Conservation (phyloP, 768 basidiomycete species). For the Phylloporus arenicola region DNA sequence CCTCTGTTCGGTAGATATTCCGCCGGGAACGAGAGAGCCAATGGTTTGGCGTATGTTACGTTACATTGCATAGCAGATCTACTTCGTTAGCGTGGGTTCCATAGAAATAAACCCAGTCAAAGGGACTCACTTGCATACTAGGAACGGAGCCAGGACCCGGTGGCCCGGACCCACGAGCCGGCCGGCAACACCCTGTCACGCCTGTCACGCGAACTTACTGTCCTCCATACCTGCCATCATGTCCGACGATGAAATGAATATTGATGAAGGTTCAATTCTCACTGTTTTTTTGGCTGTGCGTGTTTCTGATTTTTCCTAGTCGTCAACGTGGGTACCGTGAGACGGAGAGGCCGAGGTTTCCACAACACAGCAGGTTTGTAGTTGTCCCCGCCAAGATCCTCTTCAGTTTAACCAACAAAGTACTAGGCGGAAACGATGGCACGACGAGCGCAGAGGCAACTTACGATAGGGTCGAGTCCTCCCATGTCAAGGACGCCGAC, state of each 20-base stretch:
- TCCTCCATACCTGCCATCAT: slow-evolving; percentile 43
- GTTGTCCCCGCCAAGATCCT: slow-evolving; percentile 7
- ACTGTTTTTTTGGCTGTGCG: not conserved
- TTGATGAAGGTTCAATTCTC: slow-evolving; percentile 65
- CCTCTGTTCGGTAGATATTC: slow-evolving; percentile 9
- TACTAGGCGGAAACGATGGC: slow-evolving; percentile 57
- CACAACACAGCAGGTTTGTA: slow-evolving; percentile 58
- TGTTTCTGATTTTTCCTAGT: slow-evolving; percentile 31
- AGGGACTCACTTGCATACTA: not conserved
- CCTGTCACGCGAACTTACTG: slow-evolving; percentile 14
- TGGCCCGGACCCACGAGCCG: not conserved
- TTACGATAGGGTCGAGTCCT: slow-evolving; percentile 76
- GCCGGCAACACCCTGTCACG: slow-evolving; percentile 18
- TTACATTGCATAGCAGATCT: slow-evolving; percentile 14
- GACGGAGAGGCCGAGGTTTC: slow-evolving; percentile 82
- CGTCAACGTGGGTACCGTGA: slow-evolving; percentile 60
- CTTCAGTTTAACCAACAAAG: slow-evolving; percentile 7
- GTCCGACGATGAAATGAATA: slow-evolving; percentile 93
- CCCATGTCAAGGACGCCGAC: slow-evolving; percentile 59
- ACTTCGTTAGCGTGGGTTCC: not conserved
- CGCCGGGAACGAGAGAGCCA: not conserved
- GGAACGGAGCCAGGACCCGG: not conserved
- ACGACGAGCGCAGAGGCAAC: slow-evolving; percentile 58
- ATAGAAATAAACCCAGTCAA: not conserved
- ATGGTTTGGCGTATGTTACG: not conserved